Conservation (phyloP, 805 yeast species). For the Wickerhamiella nectarea region DNA sequence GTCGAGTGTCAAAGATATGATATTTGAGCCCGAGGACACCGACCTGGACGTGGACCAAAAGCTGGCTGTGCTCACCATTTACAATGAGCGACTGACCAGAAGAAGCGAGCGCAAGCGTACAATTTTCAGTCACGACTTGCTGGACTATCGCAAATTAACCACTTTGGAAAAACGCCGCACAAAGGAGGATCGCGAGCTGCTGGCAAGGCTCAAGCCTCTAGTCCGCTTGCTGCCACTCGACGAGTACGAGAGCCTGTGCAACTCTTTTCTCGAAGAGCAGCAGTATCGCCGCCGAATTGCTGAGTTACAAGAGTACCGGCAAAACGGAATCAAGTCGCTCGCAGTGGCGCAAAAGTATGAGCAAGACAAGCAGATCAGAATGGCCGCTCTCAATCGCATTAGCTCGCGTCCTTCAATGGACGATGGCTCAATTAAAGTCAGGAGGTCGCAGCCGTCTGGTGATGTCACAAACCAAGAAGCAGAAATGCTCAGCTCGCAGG, state of each 20-base stretch:
- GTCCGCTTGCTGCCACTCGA: slow-evolving; percentile 66
- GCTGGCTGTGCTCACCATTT: slow-evolving; percentile 73
- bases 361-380: slow-evolving; percentile 64
- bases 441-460: slow-evolving; percentile 25
- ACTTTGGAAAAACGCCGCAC: slow-evolving; percentile 72
- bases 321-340: slow-evolving; percentile 70
- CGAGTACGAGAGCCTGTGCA: slow-evolving; percentile 65
- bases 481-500: slow-evolving; percentile 73
- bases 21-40: slow-evolving; percentile 85
- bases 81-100: slow-evolving; percentile 74
- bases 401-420: slow-evolving; percentile 13
- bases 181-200: slow-evolving; percentile 79
- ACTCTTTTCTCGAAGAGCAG: slow-evolving; percentile 63
- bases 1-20: slow-evolving; percentile 83
- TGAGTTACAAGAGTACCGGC: slow-evolving; percentile 87
- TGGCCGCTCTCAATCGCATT: slow-evolving; percentile 31
- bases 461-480: slow-evolving; percentile 59
- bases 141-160: slow-evolving; percentile 75
- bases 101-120: slow-evolving; percentile 88
- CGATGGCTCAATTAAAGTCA: slow-evolving; percentile 18
- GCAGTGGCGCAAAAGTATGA: slow-evolving; percentile 80
- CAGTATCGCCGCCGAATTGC: slow-evolving; percentile 68
- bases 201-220: slow-evolving; percentile 62
- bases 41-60: slow-evolving; percentile 82
- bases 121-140: slow-evolving; percentile 56